These are phyloP conservation scores for Podaxis sp. DNA, from an alignment of 768 basidiomycete species.

Conservation along the genomic window DNA sequence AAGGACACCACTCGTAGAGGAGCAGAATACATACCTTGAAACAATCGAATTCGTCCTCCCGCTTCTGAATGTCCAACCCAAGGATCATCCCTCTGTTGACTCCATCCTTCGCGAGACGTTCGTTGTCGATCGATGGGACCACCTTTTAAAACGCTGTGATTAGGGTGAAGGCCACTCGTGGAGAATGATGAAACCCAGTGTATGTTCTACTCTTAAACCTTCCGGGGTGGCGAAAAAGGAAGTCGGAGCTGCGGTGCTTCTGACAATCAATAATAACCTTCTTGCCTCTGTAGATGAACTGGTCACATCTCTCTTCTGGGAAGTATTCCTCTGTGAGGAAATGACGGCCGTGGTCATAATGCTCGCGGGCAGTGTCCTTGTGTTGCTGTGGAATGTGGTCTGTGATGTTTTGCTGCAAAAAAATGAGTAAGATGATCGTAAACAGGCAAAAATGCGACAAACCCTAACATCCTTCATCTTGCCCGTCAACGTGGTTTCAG, in stretches of 20 bases:
- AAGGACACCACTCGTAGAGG: no score
- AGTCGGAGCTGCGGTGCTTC: slow-evolving; percentile 47
- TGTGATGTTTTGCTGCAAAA: slow-evolving; percentile 27
- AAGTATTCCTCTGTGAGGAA: slow-evolving; percentile 84
- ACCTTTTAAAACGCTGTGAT: no score
- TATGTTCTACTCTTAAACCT: no score
- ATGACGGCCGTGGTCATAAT: slow-evolving; percentile 57
- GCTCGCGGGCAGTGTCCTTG: slow-evolving; percentile 53
- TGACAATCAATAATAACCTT: slow-evolving; percentile 95
- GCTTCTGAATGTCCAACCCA: no score
- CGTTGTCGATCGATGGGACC: no score
- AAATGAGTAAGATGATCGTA: neutral
- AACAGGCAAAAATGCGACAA: slow-evolving; percentile 15
- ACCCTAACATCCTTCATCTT: slow-evolving; percentile 32
- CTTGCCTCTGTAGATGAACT: slow-evolving; percentile 91
- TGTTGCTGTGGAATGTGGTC: slow-evolving; percentile 71
- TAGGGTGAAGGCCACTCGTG: no score
- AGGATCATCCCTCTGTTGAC: no score
- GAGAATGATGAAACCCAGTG: no score
- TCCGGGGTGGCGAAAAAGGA: no score
- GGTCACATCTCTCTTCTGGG: slow-evolving; percentile 86
- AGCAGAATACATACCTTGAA: no score
- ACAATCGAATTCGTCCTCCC: no score
- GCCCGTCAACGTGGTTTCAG: slow-evolving; percentile 28
- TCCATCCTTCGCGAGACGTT: no score